phyloP scores from a whole-genome alignment of 306 rosid genomes.

The Fragaria vesca region DNA sequence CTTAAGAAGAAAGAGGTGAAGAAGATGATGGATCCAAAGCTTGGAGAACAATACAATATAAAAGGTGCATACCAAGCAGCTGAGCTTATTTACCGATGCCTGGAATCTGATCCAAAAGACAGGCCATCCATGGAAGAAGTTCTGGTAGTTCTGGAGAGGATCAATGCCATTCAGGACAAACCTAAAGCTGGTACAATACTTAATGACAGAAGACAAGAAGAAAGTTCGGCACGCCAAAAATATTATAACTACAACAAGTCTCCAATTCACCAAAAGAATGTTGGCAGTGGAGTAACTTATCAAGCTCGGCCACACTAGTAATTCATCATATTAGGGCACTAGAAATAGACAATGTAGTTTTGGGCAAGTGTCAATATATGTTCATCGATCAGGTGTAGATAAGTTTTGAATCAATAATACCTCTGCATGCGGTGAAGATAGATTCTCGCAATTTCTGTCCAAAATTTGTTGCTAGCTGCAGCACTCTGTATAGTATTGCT shows the following conservation, averaged over 20 bases:
- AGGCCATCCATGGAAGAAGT: slow-evolving; percentile 76
- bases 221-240: background rate
- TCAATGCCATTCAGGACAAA: slow-evolving; percentile 22
- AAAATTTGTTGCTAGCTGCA: background rate
- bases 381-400: background rate
- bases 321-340: background rate
- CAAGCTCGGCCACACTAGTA: slow-evolving; percentile 7
- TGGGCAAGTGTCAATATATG: background rate
- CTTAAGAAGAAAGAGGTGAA: slow-evolving; percentile 41
- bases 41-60: slow-evolving; percentile 34
- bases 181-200: slow-evolving; percentile 32
- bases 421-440: too few relatives aligned
- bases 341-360: background rate
- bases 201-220: background rate
- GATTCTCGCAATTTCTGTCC: background rate
- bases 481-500: background rate
- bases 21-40: slow-evolving; percentile 48
- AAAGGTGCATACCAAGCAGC: slow-evolving; percentile 46
- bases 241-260: background rate
- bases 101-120: slow-evolving; percentile 49
- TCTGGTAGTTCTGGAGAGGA: slow-evolving; percentile 33
- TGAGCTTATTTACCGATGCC: slow-evolving; percentile 46
- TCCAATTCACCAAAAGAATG: slow-evolving; percentile 8
- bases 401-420: too few relatives aligned
- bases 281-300: background rate